Evolutionary conservation across 805 yeast genomes (phyloP), one percentile per base, ranked within the genome.

Genomic region (Sungouiozyma intestinalis): DNA sequence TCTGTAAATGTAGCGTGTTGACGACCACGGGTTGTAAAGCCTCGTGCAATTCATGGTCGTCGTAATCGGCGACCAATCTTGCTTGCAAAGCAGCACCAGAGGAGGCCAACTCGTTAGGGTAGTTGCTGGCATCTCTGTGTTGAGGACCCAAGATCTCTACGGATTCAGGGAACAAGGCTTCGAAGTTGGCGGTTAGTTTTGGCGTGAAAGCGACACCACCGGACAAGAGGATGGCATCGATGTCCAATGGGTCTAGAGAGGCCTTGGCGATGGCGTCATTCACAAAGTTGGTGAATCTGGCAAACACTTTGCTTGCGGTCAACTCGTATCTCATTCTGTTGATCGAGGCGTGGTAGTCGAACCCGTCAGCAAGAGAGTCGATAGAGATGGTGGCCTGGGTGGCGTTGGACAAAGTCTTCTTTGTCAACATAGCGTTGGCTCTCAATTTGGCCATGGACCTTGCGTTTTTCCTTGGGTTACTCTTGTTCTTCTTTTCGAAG

Each of bases 51-150:
- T 86, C 92, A 48, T 84, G 94, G 41, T 76, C 86, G 57, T 81
- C 92, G 55, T 85, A 94, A 56, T 82, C 90, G 48, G 82, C 69
- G 55, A 90, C 71, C 47, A 77, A 59, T 33, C 94, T 78, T 40
- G 96, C 98, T 73, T 92, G 97, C 62, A 90, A 74, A 48, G 97
- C 96, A 45, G 96, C 94, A 67, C 98, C 98, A 59, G 94, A 81
- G 50, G 94, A 80, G 50, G 82, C 71, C 57, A 87, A 73, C 70
- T 92, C 97, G 58, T 85, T 80, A 46, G 98, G 97, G 67, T 85
- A 77, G 47, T 79, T 61, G 44, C 92, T 84, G 66, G 85, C 86
- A 47, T 83, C 53, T 62, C 85, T 90, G 47, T 72, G 58, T 31
- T 81, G 67, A 50, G 97, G 95, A 19, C 97, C 79, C 47, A 79